Base-by-base conservation (phyloP, 2,329 filamentous ascomycete genomes). In the Botrytis byssoidea region DNA sequence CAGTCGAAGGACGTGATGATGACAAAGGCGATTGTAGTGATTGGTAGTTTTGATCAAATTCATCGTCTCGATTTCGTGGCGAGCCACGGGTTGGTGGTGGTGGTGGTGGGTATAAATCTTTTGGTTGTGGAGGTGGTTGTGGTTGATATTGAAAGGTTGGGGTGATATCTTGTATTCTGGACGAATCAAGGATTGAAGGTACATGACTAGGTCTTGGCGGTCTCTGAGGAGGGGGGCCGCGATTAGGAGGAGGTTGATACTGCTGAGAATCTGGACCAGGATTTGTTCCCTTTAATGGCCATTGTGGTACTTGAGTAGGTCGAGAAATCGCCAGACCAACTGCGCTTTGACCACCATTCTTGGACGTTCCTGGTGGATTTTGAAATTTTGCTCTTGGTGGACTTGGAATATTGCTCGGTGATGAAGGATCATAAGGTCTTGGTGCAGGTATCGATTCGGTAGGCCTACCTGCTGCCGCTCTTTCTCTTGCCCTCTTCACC, bases 171-270 rank as follows among this genome's bases (percentile, higher is more conserved):
- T 90, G 87, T 22, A 88, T 79, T 73, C 83, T 85, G 57, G 88
- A 87, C 73, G 84, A 84, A 77, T 90, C 88, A 37, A 89, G 81
- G 48, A 90, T 86, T 0, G 88, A 90, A 16, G 88, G 88, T 3
- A 90, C 87, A 74, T 84, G 81, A 77, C 88, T 90, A 12, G 89
- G 89, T 55, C 89, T 85, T 18, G 88, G 88, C 16, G 89, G 89
- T 75, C 89, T 84, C 78, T 86, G 87, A 32, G 89, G 89, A 37
- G 88, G 85, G 57, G 85, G 83, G 51, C 85, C 85, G 74, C 84
- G 83, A 64, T 85, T 85, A n/a, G 85, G 82, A 25, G 87, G 85
- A 71, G 87, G 85, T 77, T 84, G 84, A 76, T 88, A 89, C 32
- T 84, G 82, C 70, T 84, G 74, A 72, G 73, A 60, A 46, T 65